Base-by-base conservation (phyloP, 1,139 yeast genomes). In the Lodderomyces elongisporus region DNA sequence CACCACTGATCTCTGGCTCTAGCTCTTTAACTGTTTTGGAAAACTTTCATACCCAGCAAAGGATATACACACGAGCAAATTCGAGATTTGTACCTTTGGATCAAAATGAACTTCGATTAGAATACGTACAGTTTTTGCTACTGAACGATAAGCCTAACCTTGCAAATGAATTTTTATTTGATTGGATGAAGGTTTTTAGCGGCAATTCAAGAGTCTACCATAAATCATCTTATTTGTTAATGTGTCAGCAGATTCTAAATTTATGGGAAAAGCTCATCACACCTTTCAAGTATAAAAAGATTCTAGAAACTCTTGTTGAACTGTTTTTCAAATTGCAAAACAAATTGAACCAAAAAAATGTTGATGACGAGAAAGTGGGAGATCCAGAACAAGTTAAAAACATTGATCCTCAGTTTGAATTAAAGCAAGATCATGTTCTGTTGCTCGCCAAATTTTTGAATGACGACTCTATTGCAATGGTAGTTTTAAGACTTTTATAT, bases 71-170 rank as follows among this genome's bases (percentile, higher is more conserved):
- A 14, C 56, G 60, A 40, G 76, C 77, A 2, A 62, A 66, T 29
- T 60, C 67, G 31, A 51, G 52, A 5, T 72, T 71, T 43, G 48
- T 76, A 1, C 79, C 82, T 0, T 45, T 63, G 10, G 60, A 62
- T 31, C 52, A 60, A 8, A 59, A 54, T 17, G 39, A 45, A 2
- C 44, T 74, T 2, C 48, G 82, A 30, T 56, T 62, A 30, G 60
- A 59, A 46, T 77, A 68, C 45, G 66, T 67, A 0, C 42, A 49
- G 27, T 69, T 57, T 33, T 47, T 67, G 31, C 42, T 51, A 36
- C 43, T 43, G 17, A 30, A 43, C 30, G 46, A 46, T 3, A 42
- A 56, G 34, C 28, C 39, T n/a, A 55, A 53, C 1, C 33, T 33
- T 10, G 57, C 63, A 13, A 47, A 47, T 22, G 61, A 60, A 31